phyloP scores from a whole-genome alignment of 176 grass and related monocot genomes.

The Eragrostis curvula region DNA sequence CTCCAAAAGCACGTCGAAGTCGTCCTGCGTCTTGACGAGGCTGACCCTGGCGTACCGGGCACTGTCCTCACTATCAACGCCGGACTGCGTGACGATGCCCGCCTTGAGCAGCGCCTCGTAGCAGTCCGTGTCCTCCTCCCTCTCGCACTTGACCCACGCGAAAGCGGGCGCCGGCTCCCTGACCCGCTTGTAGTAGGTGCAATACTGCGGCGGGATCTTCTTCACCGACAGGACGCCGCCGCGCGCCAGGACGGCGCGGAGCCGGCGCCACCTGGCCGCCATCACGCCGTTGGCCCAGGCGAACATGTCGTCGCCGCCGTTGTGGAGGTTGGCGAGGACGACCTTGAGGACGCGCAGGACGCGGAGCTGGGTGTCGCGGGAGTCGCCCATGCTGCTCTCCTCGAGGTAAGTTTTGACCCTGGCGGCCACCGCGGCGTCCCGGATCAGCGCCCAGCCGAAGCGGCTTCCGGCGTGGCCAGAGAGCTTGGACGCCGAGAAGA shows the following conservation, averaged over 20 bases:
- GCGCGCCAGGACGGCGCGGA: slow-evolving; percentile 46
- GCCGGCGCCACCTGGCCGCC: slow-evolving; percentile 52
- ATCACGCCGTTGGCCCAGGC: slow-evolving; percentile 56
- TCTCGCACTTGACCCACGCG: slow-evolving; percentile 78
- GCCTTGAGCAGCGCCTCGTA: slow-evolving; percentile 42
- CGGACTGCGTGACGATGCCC: slow-evolving; percentile 50
- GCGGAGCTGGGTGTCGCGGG: slow-evolving; percentile 75
- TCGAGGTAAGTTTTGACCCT: slow-evolving; percentile 32
- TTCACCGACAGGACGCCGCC: slow-evolving; percentile 63
- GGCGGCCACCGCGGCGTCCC: slow-evolving; percentile 50
- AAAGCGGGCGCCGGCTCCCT: slow-evolving; percentile 60
- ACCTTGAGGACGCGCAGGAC: slow-evolving; percentile 55
- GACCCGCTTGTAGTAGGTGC: slow-evolving; percentile 68
- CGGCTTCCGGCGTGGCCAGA: slow-evolving; percentile 80
- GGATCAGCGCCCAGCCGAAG: slow-evolving; percentile 89
- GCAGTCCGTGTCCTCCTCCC: slow-evolving; percentile 59
- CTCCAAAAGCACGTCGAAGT: slow-evolving; percentile 71
- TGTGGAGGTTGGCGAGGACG: slow-evolving; percentile 54
- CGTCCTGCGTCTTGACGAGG: slow-evolving; percentile 64
- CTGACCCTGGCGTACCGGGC: slow-evolving; percentile 57
- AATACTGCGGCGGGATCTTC: slow-evolving; percentile 54
- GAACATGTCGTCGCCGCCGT: slow-evolving; percentile 56
- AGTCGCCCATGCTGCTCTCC: slow-evolving; percentile 52
- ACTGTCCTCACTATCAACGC: background rate
- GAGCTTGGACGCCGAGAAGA: slow-evolving; percentile 67